phyloP scores from a whole-genome alignment of 139 green algal species.

The Tetraselmis chui region DNA sequence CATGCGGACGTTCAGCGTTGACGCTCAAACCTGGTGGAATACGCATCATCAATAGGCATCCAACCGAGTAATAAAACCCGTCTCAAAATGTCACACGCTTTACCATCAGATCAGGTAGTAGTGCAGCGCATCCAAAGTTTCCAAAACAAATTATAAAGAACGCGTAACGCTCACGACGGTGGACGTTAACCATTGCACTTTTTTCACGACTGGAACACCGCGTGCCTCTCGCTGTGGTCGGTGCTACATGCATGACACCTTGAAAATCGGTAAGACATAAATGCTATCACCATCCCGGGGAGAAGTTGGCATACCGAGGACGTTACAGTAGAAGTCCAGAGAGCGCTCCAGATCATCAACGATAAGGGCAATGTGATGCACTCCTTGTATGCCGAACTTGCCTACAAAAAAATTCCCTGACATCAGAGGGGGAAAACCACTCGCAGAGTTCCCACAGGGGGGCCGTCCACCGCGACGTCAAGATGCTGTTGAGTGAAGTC shows the following conservation, averaged over 20 bases:
- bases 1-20: constrained; percentile 12
- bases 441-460: not conserved
- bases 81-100: not conserved
- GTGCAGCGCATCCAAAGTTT: not conserved
- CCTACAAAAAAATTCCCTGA: not conserved
- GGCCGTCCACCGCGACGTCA: too few relatives aligned
- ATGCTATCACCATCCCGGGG: not conserved
- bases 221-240: too few relatives aligned
- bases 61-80: not conserved
- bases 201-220: too few relatives aligned
- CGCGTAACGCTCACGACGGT: too few relatives aligned
- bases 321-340: not conserved
- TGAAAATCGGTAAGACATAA: not conserved
- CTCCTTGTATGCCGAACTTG: not conserved
- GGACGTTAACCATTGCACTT: too few relatives aligned
- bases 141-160: not conserved
- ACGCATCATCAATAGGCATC: not conserved
- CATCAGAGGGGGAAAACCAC: not conserved
- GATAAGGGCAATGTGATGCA: not conserved
- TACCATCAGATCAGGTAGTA: not conserved
- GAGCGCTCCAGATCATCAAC: not conserved
- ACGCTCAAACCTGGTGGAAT: not conserved
- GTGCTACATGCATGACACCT: not conserved
- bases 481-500: too few relatives aligned
- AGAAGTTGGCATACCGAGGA: not conserved